Percentiles rank a stretch among this genome's conserved stretches.
Conservation (phyloP, 2,329 filamentous ascomycete species). For the Neonectria hederae region DNA sequence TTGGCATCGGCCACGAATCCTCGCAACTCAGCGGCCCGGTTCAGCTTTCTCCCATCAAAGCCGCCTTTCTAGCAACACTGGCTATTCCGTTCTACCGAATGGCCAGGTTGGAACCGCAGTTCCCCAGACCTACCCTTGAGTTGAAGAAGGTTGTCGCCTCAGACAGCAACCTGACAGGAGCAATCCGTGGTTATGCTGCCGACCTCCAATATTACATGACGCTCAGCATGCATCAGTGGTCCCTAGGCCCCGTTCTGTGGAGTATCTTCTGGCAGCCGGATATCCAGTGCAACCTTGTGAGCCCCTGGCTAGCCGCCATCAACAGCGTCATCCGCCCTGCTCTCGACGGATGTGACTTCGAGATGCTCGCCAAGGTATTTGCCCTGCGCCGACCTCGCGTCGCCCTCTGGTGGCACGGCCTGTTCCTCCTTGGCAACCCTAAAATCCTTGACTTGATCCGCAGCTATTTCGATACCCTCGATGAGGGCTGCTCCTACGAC, state of each 20-base stretch:
- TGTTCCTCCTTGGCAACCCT: conserved; percentile 39
- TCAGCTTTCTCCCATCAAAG: conserved; percentile 38
- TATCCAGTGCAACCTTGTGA: conserved; percentile 44
- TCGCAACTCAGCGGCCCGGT: conserved; percentile 13
- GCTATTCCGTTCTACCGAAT: conserved; percentile 42
- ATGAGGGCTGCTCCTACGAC: conserved; percentile 41
- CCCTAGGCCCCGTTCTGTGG: conserved; percentile 43
- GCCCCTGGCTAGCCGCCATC: conserved; percentile 42
- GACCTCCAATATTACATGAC: conserved; percentile 45
- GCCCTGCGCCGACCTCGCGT: conserved; percentile 40
- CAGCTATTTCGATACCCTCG: conserved; percentile 38
- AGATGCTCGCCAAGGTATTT: conserved; percentile 39
- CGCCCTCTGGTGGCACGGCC: conserved; percentile 43
- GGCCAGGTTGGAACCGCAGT: conserved; percentile 38
- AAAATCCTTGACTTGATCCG: conserved; percentile 35
- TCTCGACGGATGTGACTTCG: conserved; percentile 34
- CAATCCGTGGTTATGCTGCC: conserved; percentile 31
- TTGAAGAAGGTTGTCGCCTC: conserved; percentile 12
- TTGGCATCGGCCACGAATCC: conserved; percentile 37
- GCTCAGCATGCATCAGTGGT: conserved; percentile 42
- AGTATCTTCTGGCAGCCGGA: conserved; percentile 45
- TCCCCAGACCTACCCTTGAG: conserved; percentile 32
- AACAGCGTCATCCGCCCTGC: conserved; percentile 34
- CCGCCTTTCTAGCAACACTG: conserved; percentile 39
- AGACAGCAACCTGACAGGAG: conserved; percentile 21